Percentiles rank a stretch among this genome's conserved stretches.
These are phyloP conservation scores for Fusarium pseudonygamai DNA, from an alignment of 2,329 filamentous ascomycete genomes.

Conservation along the genomic window DNA sequence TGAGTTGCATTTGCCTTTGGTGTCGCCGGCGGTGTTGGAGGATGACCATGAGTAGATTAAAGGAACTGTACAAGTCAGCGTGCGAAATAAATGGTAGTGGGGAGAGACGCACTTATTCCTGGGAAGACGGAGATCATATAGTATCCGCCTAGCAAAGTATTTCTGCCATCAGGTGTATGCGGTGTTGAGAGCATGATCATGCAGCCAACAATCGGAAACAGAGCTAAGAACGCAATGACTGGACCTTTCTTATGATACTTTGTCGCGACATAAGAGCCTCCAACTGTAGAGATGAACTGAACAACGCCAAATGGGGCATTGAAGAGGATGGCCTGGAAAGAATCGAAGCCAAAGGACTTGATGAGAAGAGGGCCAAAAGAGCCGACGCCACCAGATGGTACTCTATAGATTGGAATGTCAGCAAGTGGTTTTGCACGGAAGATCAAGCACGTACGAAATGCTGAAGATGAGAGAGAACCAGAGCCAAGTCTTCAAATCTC, in stretches of 20 bases:
- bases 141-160: conserved; percentile 63
- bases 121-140: conserved; percentile 70
- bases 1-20: conserved; percentile 72
- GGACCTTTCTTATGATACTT: conserved; percentile 65
- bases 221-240: conserved; percentile 64
- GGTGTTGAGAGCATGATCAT: conserved; percentile 63
- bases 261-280: conserved; percentile 65
- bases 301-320: conserved; percentile 70
- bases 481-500: conserved; percentile 55
- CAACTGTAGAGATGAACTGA: conserved; percentile 68
- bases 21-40: conserved; percentile 71
- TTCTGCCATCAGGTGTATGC: conserved; percentile 50
- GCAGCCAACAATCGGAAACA: conserved; percentile 59
- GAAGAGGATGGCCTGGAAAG: conserved; percentile 66
- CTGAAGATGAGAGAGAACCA: conserved; percentile 58
- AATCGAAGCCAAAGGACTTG: conserved; percentile 64
- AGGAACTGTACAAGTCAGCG: conserved; percentile 49
- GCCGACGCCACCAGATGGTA: conserved; percentile 66
- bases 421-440: fast-evolving
- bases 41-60: conserved; percentile 66
- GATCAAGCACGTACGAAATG: conserved; percentile 55
- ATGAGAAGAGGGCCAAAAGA: conserved; percentile 69
- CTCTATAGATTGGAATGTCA: conserved; percentile 7
- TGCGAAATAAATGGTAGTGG: fast-evolving
- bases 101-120: conserved; percentile 44